A percentile compares a stretch with the other conserved stretches of the same genome.
Conservation (phyloP, 1,284 basidiomycete genomes). For the Ceratobasidium sp. region DNA sequence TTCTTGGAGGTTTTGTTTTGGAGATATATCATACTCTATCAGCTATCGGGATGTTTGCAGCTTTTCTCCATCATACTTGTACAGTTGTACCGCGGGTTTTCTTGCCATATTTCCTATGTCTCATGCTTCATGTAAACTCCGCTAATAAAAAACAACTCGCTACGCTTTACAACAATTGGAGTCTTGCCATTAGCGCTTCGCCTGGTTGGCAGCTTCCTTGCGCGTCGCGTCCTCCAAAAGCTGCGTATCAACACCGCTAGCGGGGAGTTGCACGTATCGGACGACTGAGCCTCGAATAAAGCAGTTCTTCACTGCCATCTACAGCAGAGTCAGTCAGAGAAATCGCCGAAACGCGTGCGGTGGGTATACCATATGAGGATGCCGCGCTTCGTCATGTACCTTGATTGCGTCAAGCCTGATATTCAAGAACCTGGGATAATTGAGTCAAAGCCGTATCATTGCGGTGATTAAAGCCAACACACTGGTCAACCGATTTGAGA, state of each 20-base stretch:
- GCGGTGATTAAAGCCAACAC: constrained; percentile 57
- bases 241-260: constrained; percentile 95
- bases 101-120: background rate
- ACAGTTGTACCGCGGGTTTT: constrained; percentile 17
- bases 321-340: constrained; percentile 44
- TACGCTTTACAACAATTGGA: background rate
- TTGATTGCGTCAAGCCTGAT: constrained; percentile 96
- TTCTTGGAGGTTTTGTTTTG: background rate
- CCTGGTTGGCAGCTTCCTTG: constrained; percentile 68
- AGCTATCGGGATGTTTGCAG: background rate
- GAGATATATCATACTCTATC: constrained; percentile 17
- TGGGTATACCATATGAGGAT: constrained; percentile 93
- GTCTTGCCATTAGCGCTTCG: constrained; percentile 62
- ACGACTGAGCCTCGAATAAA: constrained; percentile 99
- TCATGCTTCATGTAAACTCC: constrained; percentile 1
- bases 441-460: constrained; percentile 2
- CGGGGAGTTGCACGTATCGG: constrained; percentile 94
- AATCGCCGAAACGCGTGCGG: background rate
- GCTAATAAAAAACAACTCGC: constrained; percentile 27
- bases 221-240: constrained; percentile 97
- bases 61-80: constrained; percentile 6
- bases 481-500: constrained; percentile 98
- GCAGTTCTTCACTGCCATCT: constrained; percentile 99
- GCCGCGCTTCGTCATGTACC: constrained; percentile 90
- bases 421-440: constrained; percentile 84